Percentiles rank a stretch among this genome's conserved stretches.
Evolutionary conservation across 2,329 filamentous ascomycete species (phyloP).

Genomic region (Nemania sp.): DNA sequence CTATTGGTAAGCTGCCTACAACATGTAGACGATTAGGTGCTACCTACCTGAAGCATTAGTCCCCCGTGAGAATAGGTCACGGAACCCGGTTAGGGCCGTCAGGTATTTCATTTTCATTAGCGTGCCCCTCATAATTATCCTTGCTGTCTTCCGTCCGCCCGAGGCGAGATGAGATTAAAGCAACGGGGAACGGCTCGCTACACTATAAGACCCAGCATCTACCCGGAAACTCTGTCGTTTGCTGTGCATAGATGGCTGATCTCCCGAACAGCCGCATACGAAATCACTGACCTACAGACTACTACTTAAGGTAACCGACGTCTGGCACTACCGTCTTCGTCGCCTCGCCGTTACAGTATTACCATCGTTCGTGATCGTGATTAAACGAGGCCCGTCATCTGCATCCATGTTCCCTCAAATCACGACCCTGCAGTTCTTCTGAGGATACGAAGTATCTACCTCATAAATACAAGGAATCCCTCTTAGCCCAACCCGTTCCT

Average conservation of each 20-base stretch:
- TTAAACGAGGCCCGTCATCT: constrained; percentile 10
- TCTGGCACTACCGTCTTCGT: background rate
- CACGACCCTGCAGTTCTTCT: background rate
- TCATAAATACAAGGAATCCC: too few species aligned
- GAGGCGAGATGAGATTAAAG: background rate
- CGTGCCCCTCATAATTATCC: constrained; percentile 19
- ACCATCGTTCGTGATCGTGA: constrained; percentile 18
- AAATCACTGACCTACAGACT: background rate
- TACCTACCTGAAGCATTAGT: too few species aligned
- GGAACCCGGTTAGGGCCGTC: background rate
- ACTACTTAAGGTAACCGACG: too few species aligned
- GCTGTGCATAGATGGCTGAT: background rate
- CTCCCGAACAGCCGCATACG: constrained; percentile 6
- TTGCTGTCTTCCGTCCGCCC: constrained; percentile 20
- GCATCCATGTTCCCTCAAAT: constrained; percentile 17
- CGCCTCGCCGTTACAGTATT: constrained; percentile 12
- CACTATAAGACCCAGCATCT: constrained; percentile 1
- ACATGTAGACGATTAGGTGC: too few species aligned
- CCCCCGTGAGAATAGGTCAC: too few species aligned
- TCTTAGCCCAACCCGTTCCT: background rate
- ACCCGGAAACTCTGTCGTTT: background rate
- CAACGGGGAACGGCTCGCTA: constrained; percentile 6
- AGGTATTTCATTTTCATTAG: constrained; percentile 8
- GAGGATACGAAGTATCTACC: too few species aligned
- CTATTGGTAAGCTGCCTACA: too few species aligned